These are phyloP conservation scores for Pouteria glomerata DNA, from an alignment of 148 eudicot genomes.

Conservation along the genomic window DNA sequence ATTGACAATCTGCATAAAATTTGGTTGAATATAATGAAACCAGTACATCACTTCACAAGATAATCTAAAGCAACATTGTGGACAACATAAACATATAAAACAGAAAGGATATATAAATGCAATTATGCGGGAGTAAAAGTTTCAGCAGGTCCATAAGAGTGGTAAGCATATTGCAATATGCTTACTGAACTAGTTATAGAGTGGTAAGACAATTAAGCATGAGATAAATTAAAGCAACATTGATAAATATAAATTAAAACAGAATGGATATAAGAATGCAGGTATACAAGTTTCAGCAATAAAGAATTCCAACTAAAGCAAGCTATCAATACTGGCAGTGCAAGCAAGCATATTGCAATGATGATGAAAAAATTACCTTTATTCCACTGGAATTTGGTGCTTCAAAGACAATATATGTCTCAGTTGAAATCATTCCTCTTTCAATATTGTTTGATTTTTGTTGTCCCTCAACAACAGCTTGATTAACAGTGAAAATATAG, in stretches of 20 bases:
- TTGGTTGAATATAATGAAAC: constrained; percentile 6
- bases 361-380: constrained; percentile 38
- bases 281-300: background rate
- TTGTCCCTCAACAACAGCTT: constrained; percentile 69
- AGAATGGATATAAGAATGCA: background rate
- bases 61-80: background rate
- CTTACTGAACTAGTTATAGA: no score
- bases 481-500: constrained; percentile 69
- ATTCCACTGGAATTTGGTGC: constrained; percentile 85
- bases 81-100: background rate
- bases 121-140: no score
- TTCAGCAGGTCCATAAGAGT: no score
- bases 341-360: constrained; percentile 6
- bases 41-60: background rate
- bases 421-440: constrained; percentile 76
- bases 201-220: no score
- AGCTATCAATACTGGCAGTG: background rate
- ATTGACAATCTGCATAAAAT: constrained; percentile 56
- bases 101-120: no score
- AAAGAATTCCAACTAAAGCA: background rate
- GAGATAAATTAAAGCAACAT: background rate
- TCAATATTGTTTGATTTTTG: constrained; percentile 50
- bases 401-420: constrained; percentile 83
- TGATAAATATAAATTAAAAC: background rate
- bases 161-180: no score